A percentile compares a stretch with the other conserved stretches of the same genome.
phyloP scores from a whole-genome alignment of 2,329 filamentous ascomycete genomes.

The Leptographium galeiforme region DNA sequence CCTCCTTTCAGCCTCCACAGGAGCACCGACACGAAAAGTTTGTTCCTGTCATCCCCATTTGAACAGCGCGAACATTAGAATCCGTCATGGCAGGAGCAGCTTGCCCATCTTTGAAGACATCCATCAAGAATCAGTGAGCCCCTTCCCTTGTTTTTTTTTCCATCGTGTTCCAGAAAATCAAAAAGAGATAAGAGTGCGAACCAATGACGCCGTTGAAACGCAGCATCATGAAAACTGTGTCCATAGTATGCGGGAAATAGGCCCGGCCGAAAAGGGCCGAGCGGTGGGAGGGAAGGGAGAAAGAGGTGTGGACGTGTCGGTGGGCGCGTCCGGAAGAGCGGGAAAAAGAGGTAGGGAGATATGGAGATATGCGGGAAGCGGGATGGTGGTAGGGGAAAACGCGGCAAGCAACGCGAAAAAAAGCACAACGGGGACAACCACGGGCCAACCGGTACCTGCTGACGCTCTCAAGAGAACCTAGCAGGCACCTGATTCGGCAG shows the following conservation, averaged over 20 bases:
- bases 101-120: constrained; percentile 2
- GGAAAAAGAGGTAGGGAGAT: background rate
- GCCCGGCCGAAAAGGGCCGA: constrained; percentile 1
- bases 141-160: constrained; percentile 9
- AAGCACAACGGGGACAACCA: background rate
- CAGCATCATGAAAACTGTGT: constrained; percentile 7
- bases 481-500: background rate
- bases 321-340: background rate
- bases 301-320: background rate
- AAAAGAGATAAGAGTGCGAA: constrained; percentile 15
- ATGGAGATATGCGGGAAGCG: background rate
- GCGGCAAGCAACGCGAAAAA: background rate
- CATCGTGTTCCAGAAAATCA: constrained; percentile 16
- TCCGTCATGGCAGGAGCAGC: constrained; percentile 1
- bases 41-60: constrained; percentile 6
- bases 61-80: constrained; percentile 2
- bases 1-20: constrained; percentile 2
- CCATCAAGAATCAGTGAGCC: constrained; percentile 4
- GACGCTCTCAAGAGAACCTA: background rate
- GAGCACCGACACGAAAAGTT: constrained; percentile 1
- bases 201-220: constrained; percentile 15
- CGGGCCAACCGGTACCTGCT: background rate
- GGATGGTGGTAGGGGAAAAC: background rate
- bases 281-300: background rate
- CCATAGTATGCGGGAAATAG: constrained; percentile 8